Evolutionary conservation across 2,329 filamentous ascomycete genomes (phyloP).

Genomic region (Penicillium sp.): DNA sequence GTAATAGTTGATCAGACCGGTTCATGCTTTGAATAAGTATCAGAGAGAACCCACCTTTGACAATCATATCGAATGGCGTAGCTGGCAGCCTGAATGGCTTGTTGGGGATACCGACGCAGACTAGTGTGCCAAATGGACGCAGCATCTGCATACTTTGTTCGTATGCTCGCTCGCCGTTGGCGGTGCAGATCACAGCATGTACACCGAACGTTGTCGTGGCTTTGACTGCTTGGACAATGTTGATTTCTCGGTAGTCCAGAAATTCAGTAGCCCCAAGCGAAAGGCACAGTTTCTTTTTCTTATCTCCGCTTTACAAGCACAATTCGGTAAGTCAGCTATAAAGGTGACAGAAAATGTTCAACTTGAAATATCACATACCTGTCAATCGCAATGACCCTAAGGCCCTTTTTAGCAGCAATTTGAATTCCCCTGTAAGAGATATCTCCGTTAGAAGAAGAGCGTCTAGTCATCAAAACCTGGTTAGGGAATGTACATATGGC

Average conservation of each 20-base stretch:
- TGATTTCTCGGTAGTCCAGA: slow-evolving; percentile 35
- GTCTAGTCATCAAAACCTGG: background rate
- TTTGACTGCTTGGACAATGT: slow-evolving; percentile 41
- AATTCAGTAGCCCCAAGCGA: slow-evolving; percentile 34
- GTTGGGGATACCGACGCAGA: slow-evolving; percentile 49
- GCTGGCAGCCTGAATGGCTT: slow-evolving; percentile 45
- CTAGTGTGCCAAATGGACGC: slow-evolving; percentile 47
- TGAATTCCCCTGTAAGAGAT: slow-evolving; percentile 33
- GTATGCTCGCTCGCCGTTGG: slow-evolving; percentile 47
- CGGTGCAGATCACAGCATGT: slow-evolving; percentile 48
- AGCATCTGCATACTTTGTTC: slow-evolving; percentile 44
- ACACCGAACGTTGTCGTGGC: slow-evolving; percentile 44
- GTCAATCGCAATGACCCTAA: slow-evolving; percentile 40
- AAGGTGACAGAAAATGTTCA: background rate
- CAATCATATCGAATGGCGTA: slow-evolving; percentile 48
- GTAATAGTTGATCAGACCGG: background rate
- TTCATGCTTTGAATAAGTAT: background rate
- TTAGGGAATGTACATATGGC: slow-evolving; percentile 35
- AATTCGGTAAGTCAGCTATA: background rate
- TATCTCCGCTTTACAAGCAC: slow-evolving; percentile 26
- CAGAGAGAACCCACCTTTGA: slow-evolving; percentile 35
- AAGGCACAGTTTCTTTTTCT: slow-evolving; percentile 34
- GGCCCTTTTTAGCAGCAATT: slow-evolving; percentile 35
- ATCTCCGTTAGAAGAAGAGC: background rate
- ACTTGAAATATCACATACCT: slow-evolving; percentile 20